Evolutionary conservation across 352 stramenopile genomes (phyloP), one percentile per base, ranked within the genome.

Genomic region (Pythium guiyangense): DNA sequence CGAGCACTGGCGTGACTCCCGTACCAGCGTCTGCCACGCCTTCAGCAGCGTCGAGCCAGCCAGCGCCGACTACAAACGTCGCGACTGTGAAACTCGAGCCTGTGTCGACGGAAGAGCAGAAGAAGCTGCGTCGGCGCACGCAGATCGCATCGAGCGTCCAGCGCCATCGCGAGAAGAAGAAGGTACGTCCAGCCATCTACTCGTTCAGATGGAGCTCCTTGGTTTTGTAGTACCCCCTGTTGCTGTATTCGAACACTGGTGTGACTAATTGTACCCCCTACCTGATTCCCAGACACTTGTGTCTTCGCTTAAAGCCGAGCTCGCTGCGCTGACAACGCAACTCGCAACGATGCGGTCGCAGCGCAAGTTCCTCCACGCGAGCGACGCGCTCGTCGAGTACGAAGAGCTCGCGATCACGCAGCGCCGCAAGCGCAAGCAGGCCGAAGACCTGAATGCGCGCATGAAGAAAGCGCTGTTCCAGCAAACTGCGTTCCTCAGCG

Each of bases 391-490:
- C 0, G 69, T 87, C 25, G 67, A 70, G n/a, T 83, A 63, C 34
- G 72, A 89, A 27, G 79, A 89, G 49, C 60, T 69, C 42, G 76
- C 77, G 35, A 77, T 87, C 59, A 86, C 68, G 14, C 76, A 89
- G 55, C 67, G 74, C 47, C 71, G 74, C 59, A 86, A 86, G 63
- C 70, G 73, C 59, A 78, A 79, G 39, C 74, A 87, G 54, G 59
- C 63, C 0, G 76, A 87, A 57, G 66, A 83, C 31, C 59, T 62
- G 10, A 87, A 87, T 54, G 65, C 76, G 45, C 63, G 58, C 11
- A 59, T 89, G 40, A 89, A 89, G 71, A 70, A 78, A 45, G 79
- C 74, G n/a, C 58, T 90, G 46, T 90, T 90, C 62, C 69, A 90
- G 59, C 79, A 87, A 57, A 85, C 67, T 22, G 59, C 64, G 0